Conservation (phyloP, 148 eudicot species). For the Pharnaceum exiguum region DNA sequence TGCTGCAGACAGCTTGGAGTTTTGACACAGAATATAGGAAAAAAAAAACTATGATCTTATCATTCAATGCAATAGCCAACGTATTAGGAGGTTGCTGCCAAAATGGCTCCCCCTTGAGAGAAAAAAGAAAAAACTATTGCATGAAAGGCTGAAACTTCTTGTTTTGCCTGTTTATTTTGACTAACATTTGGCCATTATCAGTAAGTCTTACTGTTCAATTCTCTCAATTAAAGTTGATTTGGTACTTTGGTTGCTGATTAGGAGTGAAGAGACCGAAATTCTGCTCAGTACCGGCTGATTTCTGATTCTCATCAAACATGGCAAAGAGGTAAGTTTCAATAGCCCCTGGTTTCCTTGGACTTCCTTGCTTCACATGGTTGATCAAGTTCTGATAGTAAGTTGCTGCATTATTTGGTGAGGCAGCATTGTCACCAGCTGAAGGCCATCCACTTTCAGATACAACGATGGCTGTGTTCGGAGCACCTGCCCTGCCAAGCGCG, state of each 20-base stretch:
- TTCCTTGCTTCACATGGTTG: constrained; percentile 25
- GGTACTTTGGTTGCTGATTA: constrained; percentile 26
- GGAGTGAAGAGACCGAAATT: constrained; percentile 34
- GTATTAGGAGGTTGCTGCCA: too few relatives aligned
- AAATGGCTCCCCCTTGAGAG: too few relatives aligned
- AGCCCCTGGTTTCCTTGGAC: constrained; percentile 23
- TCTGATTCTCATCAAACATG: constrained; percentile 36
- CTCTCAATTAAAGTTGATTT: constrained; percentile 12
- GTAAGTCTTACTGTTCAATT: too few relatives aligned
- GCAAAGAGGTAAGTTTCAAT: constrained; percentile 29
- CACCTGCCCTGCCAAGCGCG: constrained; percentile 35
- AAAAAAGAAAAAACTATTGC: too few relatives aligned
- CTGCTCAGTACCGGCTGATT: constrained; percentile 21
- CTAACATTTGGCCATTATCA: too few relatives aligned
- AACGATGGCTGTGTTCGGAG: constrained; percentile 23
- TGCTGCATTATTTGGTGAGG: constrained; percentile 23
- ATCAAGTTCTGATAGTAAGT: constrained; percentile 26
- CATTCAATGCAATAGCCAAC: too few relatives aligned
- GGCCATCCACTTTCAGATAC: constrained; percentile 49
- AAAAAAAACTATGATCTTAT: too few relatives aligned
- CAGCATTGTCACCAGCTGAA: constrained; percentile 13
- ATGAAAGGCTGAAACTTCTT: too few relatives aligned
- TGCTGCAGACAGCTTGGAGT: too few relatives aligned
- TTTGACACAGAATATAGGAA: too few relatives aligned
- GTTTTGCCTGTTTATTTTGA: too few relatives aligned